Evolutionary conservation across 2,329 filamentous ascomycete genomes (phyloP).

Genomic region (Aaosphaeria pasadenensis): DNA sequence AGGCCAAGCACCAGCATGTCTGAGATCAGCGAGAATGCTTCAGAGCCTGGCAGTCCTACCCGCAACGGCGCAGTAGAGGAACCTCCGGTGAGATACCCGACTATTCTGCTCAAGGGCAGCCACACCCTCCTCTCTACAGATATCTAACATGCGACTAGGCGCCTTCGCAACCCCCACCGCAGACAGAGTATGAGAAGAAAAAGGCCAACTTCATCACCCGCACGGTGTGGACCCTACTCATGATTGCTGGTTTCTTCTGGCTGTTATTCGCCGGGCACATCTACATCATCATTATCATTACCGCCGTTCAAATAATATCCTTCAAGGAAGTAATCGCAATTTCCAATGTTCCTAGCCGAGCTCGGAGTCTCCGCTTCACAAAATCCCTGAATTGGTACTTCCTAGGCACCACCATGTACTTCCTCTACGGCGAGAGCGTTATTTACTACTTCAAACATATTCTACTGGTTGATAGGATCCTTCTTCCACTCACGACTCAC

Average conservation of each 20-base stretch:
- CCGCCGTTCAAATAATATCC: conserved; percentile 89
- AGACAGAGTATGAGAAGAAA: conserved; percentile 93
- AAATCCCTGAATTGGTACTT: conserved; percentile 99
- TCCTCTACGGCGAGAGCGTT: conserved; percentile 95
- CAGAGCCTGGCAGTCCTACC: conserved; percentile 50
- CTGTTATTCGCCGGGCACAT: conserved; percentile 95
- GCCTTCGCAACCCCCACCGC: conserved; percentile 35
- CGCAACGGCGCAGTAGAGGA: conserved; percentile 38
- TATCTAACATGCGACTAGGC: conserved; percentile 25
- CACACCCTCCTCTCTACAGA: not conserved
- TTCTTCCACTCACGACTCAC: conserved; percentile 91
- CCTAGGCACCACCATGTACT: conserved; percentile 98
- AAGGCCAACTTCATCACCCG: conserved; percentile 96
- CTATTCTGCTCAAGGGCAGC: conserved; percentile 1
- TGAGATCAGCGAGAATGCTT: conserved; percentile 62
- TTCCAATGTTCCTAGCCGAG: conserved; percentile 87
- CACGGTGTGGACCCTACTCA: conserved; percentile 96
- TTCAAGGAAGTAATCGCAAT: conserved; percentile 99
- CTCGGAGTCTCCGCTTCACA: conserved; percentile 86
- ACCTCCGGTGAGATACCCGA: conserved; percentile 5
- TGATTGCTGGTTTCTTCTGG: conserved; percentile 91
- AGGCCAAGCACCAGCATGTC: conserved; percentile 69
- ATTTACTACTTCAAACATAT: conserved; percentile 99
- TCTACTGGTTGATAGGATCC: conserved; percentile 86
- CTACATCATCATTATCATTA: conserved; percentile 92